phyloP scores from a whole-genome alignment of 2,329 filamentous ascomycete genomes.

The Cladosporium velox region DNA sequence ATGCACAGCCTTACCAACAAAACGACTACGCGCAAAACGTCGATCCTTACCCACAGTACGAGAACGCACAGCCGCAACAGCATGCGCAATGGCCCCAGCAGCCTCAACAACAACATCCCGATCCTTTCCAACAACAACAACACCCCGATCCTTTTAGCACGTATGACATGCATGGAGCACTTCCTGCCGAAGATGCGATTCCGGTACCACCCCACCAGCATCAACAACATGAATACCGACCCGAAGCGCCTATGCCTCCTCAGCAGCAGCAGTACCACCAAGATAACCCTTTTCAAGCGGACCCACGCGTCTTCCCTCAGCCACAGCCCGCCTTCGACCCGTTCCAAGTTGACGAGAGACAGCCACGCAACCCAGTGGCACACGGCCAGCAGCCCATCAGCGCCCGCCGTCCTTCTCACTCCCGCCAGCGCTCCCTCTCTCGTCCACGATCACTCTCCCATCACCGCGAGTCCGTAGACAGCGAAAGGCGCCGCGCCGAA shows the following conservation, averaged over 20 bases:
- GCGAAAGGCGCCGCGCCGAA: neutral
- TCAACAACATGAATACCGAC: neutral
- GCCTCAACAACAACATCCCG: neutral
- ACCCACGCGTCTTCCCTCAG: constrained; percentile 4
- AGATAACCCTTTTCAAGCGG: constrained; percentile 11
- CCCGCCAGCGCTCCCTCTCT: neutral
- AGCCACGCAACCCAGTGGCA: neutral
- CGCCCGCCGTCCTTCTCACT: neutral
- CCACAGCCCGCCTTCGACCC: neutral
- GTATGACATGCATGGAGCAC: neutral
- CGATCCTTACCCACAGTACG: neutral
- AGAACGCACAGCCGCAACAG: neutral
- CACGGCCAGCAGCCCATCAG: neutral
- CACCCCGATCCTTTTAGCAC: neutral
- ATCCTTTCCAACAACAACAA: neutral
- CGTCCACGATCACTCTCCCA: neutral
- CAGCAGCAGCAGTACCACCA: neutral
- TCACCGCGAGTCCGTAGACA: constrained; percentile 1
- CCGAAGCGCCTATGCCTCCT: neutral
- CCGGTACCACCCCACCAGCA: neutral
- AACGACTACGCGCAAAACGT: neutral
- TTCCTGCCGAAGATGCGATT: neutral
- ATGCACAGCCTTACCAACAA: neutral
- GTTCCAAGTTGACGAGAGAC: neutral
- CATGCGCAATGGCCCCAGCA: neutral